Conservation (phyloP, 2,329 filamentous ascomycete species). For the Celoporthe dispersa region DNA sequence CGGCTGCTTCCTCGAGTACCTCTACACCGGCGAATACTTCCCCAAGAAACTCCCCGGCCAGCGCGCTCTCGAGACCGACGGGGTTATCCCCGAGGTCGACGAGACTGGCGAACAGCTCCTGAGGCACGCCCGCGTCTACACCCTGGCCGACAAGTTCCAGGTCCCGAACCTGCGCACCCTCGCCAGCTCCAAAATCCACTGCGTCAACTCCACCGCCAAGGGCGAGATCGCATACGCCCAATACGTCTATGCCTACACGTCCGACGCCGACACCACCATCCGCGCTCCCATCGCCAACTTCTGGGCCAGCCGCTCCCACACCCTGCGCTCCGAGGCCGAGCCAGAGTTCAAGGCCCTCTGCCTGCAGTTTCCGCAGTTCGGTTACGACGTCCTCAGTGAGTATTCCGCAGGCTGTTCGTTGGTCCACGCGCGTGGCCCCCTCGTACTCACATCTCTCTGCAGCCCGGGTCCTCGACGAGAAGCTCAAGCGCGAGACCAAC, state of each 20-base stretch:
- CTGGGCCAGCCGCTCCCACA: conserved; percentile 82
- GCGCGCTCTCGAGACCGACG: conserved; percentile 71
- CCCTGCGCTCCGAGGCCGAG: conserved; percentile 83
- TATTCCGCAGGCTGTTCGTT: conserved; percentile 29
- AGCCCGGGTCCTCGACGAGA: conserved; percentile 69
- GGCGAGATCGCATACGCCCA: conserved; percentile 91
- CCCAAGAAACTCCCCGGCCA: conserved; percentile 67
- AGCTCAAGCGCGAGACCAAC: conserved; percentile 66
- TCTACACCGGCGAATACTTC: conserved; percentile 89
- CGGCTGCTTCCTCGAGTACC: conserved; percentile 79
- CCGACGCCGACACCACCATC: conserved; percentile 70
- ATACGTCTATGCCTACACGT: conserved; percentile 83
- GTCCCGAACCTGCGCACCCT: conserved; percentile 72
- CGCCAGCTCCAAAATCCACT: conserved; percentile 88
- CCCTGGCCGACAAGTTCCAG: conserved; percentile 79
- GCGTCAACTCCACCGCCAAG: conserved; percentile 82
- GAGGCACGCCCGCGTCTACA: conserved; percentile 89
- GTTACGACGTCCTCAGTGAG: conserved; percentile 86
- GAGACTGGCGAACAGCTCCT: conserved; percentile 82
- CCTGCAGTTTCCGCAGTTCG: conserved; percentile 88
- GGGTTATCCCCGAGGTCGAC: conserved; percentile 68
- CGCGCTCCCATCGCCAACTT: conserved; percentile 86
- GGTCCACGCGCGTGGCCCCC: background rate
- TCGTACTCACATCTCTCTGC: conserved; percentile 30
- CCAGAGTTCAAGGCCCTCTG: conserved; percentile 84